Evolutionary conservation across 495 filamentous ascomycete genomes (phyloP).

Genomic region (Hyaloscypha bicolor): DNA sequence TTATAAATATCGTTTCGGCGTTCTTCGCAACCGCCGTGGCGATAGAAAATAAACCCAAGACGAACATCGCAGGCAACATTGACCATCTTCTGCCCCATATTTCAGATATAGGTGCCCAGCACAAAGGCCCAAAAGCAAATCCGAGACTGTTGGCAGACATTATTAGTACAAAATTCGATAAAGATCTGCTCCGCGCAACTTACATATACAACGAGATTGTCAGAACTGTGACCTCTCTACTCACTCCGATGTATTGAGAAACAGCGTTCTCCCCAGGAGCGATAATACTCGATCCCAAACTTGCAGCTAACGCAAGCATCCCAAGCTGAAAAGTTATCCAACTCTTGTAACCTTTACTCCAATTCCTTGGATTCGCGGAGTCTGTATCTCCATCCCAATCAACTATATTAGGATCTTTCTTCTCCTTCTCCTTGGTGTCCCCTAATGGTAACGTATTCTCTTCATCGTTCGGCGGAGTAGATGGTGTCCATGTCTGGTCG

Average conservation of each 20-base stretch:
- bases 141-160: constrained; percentile 41
- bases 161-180: constrained; percentile 25
- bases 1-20: constrained; percentile 35
- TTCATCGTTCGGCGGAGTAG: constrained; percentile 26
- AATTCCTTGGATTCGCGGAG: constrained; percentile 50
- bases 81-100: constrained; percentile 45
- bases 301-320: constrained; percentile 51
- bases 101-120: constrained; percentile 47
- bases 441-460: constrained; percentile 12
- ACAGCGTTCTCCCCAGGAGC: constrained; percentile 48
- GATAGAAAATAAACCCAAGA: constrained; percentile 46
- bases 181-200: constrained; percentile 8
- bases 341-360: constrained; percentile 44
- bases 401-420: constrained; percentile 26
- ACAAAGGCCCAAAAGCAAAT: constrained; percentile 37
- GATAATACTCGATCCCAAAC: constrained; percentile 52
- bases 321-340: constrained; percentile 53
- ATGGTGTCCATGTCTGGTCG: neutral
- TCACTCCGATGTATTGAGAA: constrained; percentile 36
- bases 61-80: constrained; percentile 50
- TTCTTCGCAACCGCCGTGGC: constrained; percentile 43
- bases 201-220: constrained; percentile 35
- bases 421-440: constrained; percentile 10
- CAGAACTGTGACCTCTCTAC: constrained; percentile 35
- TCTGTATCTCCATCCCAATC: constrained; percentile 33